A percentile compares a stretch with the other conserved stretches of the same genome.
These are phyloP conservation scores for Suzukiozyma palmioleophila DNA, from an alignment of 1,139 yeast species.

Conservation along the genomic window DNA sequence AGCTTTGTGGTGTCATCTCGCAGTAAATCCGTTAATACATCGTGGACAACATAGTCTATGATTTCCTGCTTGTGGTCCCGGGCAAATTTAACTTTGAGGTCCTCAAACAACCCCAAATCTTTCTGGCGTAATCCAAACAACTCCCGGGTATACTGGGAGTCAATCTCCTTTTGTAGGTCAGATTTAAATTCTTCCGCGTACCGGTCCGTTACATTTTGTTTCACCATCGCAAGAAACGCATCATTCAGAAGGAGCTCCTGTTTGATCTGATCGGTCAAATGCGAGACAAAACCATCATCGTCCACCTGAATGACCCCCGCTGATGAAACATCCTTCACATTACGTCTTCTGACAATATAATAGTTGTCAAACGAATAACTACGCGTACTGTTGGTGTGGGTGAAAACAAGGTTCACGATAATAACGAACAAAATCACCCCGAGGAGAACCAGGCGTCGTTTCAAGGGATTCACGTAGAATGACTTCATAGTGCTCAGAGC, in stretches of 20 bases:
- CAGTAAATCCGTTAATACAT: constrained; percentile 14
- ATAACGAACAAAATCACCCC: background rate
- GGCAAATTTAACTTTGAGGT: constrained; percentile 19
- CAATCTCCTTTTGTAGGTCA: constrained; percentile 14
- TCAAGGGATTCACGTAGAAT: background rate
- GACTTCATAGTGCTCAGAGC: too few species aligned
- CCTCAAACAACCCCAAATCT: constrained; percentile 18
- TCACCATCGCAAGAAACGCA: background rate
- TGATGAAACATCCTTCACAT: background rate
- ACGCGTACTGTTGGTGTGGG: background rate
- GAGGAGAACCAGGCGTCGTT: background rate
- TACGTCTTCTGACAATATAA: background rate
- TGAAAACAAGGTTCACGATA: background rate
- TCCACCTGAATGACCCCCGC: background rate
- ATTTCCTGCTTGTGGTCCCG: constrained; percentile 14
- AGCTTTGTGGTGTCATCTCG: constrained; percentile 4
- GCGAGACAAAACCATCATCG: background rate
- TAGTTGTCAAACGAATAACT: background rate
- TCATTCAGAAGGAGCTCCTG: background rate
- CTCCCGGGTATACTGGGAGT: constrained; percentile 17
- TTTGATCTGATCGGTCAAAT: background rate
- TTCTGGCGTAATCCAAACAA: constrained; percentile 16
- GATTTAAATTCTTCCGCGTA: constrained; percentile 13
- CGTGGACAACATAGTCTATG: constrained; percentile 16
- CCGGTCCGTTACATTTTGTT: constrained; percentile 1